Evolutionary conservation across 1,139 yeast genomes (phyloP), one percentile per base, ranked within the genome.

Genomic region (Yamadazyma atlantica): DNA sequence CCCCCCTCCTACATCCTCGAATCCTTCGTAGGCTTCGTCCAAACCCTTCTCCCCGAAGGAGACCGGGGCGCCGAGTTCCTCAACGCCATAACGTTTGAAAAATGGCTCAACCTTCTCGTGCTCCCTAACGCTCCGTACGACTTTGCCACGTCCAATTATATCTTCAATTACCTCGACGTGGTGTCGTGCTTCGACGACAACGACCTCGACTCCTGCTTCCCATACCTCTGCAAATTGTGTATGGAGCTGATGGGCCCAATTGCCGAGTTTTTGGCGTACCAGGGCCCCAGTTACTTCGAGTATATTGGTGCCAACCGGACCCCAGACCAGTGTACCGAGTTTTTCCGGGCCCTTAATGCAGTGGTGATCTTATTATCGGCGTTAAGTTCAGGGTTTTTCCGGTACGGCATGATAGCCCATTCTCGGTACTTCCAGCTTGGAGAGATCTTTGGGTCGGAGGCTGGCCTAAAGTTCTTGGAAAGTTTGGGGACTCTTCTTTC

Each of bases 71-170:
- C 57, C 11, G 67, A 62, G 10, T 54, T 74, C 9, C 66, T 71
- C 26, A 62, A 61, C 4, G 57, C 59, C 12, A 55, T 82, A 9
- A 57, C 66, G 1, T 67, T 73, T 43, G 61, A 65, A 8, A 60
- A 64, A 19, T 73, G 85, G 69, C 47, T 79, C 11, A 58, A 54
- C 4, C 64, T 71, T 28, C 48, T 76, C 25, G 62, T 66, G 1
- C 45, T 80, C 39, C 60, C 68, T 4, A 72, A 76, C 40, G 74
- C 78, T 1, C 84, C 92, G 0, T 81, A 68, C 54, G 89, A 84
- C 50, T 80, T 73, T 47, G 67, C 74, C 3, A 61, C 69, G 31
- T 78, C 87, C 2, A 75, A 73, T 44, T 78, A 82, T 1, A 60
- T 78, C 43, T 64, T 71, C 25, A 75, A 80, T 17, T 58, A 78